Conservation (phyloP, 495 filamentous ascomycete species). For the Neurospora sublineolata region DNA sequence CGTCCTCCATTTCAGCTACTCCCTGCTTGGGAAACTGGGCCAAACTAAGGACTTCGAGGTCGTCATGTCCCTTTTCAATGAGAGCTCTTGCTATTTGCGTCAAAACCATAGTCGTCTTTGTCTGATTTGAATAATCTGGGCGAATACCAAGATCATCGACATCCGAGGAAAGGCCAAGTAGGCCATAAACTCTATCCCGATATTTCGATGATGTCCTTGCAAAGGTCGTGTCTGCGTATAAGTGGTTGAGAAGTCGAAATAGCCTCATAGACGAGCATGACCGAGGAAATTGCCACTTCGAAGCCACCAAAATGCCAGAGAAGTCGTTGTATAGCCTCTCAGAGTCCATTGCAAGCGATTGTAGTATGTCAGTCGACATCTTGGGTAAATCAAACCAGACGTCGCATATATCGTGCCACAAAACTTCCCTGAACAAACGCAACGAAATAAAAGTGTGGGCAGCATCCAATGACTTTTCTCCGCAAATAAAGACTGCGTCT, state of each 20-base stretch:
- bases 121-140: not conserved
- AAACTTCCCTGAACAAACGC: not conserved
- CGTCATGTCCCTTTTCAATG: not conserved
- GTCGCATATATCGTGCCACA: not conserved
- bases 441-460: accelerated
- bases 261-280: not conserved
- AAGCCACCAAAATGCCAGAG: not conserved
- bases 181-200: not conserved
- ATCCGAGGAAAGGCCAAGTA: not conserved
- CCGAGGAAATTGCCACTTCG: not conserved
- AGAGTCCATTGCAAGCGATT: not conserved
- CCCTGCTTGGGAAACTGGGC: not conserved
- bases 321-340: not conserved
- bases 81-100: not conserved
- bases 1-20: not conserved
- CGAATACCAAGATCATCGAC: not conserved
- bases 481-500: not conserved
- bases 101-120: not conserved
- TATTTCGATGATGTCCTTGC: not conserved
- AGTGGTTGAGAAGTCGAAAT: not conserved
- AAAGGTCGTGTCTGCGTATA: not conserved
- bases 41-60: not conserved
- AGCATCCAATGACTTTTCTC: not conserved
- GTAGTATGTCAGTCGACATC: not conserved
- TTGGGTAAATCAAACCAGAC: not conserved